Evolutionary conservation across 169 alveolate genomes (phyloP), one percentile per base, ranked within the genome.

Genomic region (Babesia microti): DNA sequence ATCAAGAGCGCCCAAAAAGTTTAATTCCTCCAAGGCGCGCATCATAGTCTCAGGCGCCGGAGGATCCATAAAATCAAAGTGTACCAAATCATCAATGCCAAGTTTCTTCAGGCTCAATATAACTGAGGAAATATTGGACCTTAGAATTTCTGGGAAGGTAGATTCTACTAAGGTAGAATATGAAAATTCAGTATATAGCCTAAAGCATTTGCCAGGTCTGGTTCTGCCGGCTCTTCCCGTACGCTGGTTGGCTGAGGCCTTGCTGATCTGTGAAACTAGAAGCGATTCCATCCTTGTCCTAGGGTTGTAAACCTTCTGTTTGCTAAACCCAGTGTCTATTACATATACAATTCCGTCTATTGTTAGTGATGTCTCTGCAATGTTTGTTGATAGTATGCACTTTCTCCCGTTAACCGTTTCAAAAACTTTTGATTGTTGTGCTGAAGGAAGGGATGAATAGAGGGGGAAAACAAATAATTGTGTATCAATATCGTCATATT

Each of bases 221-320:
- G 99, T 96, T 56, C 99, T 68, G 0, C 99, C 99, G 6, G 99
- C 99, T 56, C 99, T 76, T 28, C 99, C 99, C 4, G 97, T 94
- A 67, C 99, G 80, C 66, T 95, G 96, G 69, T 92, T 91, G 0
- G 99, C 99, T 30, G 96, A 87, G 22, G 98, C 99, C 69, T 91
- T 86, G 23, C 97, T 87, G 36, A 96, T 94, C 0, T 98, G 98
- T 18, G 97, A 87, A 17, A 93, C 97, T 28, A 93, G 79, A 28
- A 96, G 84, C 29, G 97, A 83, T 74, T 96, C 99, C 15, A 94
- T 93, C 57, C 98, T 79, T 18, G 94, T 85, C 46, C 99, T 78
- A 6, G 99, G 99, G 59, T 97, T 95, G 81, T 91, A 95, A 29
- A 95, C 98, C 78, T 97, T 97, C 78, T 93, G 95, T 60, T 97